Evolutionary conservation across 345 rosid genomes (phyloP).

Genomic region (Eucalyptus sideroxylon): DNA sequence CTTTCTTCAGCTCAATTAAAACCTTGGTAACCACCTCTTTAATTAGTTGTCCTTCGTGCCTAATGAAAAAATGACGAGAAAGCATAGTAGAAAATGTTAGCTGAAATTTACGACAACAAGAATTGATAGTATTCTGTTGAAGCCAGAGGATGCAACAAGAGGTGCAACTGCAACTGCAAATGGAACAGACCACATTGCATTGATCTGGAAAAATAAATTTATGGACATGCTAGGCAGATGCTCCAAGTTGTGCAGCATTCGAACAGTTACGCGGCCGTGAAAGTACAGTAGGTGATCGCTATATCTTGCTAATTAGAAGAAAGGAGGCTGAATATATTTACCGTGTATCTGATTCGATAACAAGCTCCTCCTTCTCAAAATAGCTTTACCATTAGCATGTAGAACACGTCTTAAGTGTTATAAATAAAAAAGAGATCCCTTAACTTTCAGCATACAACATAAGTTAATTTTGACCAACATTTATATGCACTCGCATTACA

Average conservation of each 20-base stretch:
- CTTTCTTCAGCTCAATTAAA: neutral
- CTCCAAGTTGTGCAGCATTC: neutral
- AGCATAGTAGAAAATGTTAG: neutral
- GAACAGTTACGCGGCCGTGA: neutral
- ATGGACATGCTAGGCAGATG: neutral
- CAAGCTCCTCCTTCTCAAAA: neutral
- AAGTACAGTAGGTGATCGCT: neutral
- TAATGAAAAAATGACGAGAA: neutral
- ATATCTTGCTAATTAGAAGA: neutral
- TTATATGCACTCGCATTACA: neutral
- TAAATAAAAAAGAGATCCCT: neutral
- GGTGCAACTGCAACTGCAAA: neutral
- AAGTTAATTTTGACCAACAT: neutral
- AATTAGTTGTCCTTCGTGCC: neutral
- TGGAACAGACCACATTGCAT: neutral
- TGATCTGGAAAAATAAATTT: neutral
- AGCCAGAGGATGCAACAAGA: neutral
- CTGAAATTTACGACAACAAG: neutral
- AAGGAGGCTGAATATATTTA: neutral
- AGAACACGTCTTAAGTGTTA: neutral
- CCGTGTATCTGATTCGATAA: neutral
- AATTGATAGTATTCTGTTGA: neutral
- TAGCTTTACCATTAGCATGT: neutral
- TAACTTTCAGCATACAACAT: neutral
- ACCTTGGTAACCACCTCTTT: neutral